These are phyloP conservation scores for Naganishia onofrii DNA, from an alignment of 768 basidiomycete species.

Conservation along the genomic window DNA sequence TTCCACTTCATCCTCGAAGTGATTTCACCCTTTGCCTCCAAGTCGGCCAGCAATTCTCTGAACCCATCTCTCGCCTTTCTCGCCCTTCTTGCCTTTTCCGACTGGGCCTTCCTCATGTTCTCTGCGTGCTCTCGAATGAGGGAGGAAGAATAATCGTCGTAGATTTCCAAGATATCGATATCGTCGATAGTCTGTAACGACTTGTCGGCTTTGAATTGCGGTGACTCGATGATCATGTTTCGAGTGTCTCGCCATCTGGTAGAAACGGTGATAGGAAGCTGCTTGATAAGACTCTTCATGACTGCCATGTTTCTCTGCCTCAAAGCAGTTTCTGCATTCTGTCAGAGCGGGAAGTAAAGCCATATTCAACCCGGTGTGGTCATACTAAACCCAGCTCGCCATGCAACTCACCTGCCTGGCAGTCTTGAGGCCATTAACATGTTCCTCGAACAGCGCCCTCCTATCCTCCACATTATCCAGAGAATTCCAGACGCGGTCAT, in stretches of 20 bases:
- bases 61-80: slow-evolving; percentile 89
- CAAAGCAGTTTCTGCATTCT: slow-evolving; percentile 42
- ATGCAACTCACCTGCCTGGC: slow-evolving; percentile 69
- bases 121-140: slow-evolving; percentile 90
- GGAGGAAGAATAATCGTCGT: slow-evolving; percentile 88
- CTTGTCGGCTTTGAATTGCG: slow-evolving; percentile 71
- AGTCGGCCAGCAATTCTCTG: slow-evolving; percentile 70
- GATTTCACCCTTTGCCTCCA: slow-evolving; percentile 67
- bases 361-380: not conserved
- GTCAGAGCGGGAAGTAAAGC: slow-evolving; percentile 37
- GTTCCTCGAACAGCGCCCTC: slow-evolving; percentile 84
- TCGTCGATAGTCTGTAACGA: slow-evolving; percentile 81
- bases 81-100: slow-evolving; percentile 78
- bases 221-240: slow-evolving; percentile 68
- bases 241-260: slow-evolving; percentile 88
- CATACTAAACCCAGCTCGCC: not conserved
- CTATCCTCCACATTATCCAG: slow-evolving; percentile 81
- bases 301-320: slow-evolving; percentile 69
- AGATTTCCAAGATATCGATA: slow-evolving; percentile 85
- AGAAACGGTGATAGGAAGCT: slow-evolving; percentile 84
- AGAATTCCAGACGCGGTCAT: slow-evolving; percentile 82
- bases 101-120: slow-evolving; percentile 70
- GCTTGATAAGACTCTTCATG: slow-evolving; percentile 78
- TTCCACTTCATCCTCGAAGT: slow-evolving; percentile 88
- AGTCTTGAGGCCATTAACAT: slow-evolving; percentile 76